Percentiles rank a stretch among this genome's conserved stretches.
These are phyloP conservation scores for Backusella liffmaniae DNA, from an alignment of 192 early-diverging fungal species.

Conservation along the genomic window DNA sequence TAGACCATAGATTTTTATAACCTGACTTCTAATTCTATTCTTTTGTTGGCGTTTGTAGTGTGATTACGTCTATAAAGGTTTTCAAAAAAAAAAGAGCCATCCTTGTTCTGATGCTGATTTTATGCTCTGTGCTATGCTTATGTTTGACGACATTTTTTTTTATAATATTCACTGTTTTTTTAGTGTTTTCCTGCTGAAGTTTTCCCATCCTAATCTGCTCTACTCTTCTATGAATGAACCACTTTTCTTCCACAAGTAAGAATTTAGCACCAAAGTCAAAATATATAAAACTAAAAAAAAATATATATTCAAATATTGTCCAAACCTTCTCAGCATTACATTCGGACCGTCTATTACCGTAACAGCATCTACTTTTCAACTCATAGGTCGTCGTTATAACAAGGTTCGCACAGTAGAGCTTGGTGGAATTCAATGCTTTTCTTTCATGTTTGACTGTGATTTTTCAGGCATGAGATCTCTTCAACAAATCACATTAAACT, in stretches of 20 bases:
- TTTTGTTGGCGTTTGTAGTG: background rate
- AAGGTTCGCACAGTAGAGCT: background rate
- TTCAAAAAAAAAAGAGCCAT: no score
- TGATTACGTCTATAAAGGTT: no score
- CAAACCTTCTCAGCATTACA: background rate
- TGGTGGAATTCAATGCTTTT: background rate
- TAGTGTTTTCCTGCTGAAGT: no score
- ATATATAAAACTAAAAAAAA: no score
- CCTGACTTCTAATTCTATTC: background rate
- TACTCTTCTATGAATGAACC: no score
- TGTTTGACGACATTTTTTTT: no score
- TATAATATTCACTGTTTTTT: no score
- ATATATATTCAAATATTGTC: background rate
- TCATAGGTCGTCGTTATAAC: background rate
- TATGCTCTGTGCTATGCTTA: no score
- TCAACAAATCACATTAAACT: background rate
- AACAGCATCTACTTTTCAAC: background rate
- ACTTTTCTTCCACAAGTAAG: no score
- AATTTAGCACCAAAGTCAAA: no score
- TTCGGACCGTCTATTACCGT: background rate
- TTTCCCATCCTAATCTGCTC: no score
- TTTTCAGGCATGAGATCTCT: background rate
- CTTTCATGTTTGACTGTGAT: constrained; percentile 12
- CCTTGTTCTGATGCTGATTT: no score
- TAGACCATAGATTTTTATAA: background rate